Evolutionary conservation across 345 rosid genomes (phyloP), one percentile per base, ranked within the genome.

Genomic region (Clarkia xantiana): DNA sequence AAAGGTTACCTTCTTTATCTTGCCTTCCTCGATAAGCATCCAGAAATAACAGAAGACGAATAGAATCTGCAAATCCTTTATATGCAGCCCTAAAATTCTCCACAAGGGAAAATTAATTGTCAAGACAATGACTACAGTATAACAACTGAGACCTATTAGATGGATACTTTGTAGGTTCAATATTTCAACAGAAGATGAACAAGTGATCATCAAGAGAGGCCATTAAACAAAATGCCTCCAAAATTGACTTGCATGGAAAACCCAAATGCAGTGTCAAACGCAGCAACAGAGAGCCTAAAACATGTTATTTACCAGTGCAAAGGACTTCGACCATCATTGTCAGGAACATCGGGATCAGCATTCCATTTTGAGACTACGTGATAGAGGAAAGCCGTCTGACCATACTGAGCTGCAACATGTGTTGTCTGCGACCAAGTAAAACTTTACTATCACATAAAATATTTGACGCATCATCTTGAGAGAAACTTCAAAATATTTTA

Each of bases 381-480:
- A 67, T 86, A 87, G 36, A 93, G 82, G 68, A 84, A 87, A 74
- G 96, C 78, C 23, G 96, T 84, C 78, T 93, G 99, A 52, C 99
- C 96, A 76, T 87, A 80, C 62, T 93, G 96, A 47, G 96, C 95
- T 10, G 96, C 96, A 68, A 93, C 88, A 67, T 93, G 96, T 38
- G 96, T 82, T 55, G 85, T 48, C 99, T 93, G 76, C 62, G 65
- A 70, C 47, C 59, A 76, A 57, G 61, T 52, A 39, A 64, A 67
- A 56, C 51, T 17, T 44, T 22, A 49, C 16, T 4, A 15, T 49
- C 18, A 25, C 42, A 5, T 5, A 29, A 4, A 29, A 3, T 29
- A 29, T 29, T 29, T 29, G 36, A 29, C 7, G 36, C 8, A 29
- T 29, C 25, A 22, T 22, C 36, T 5, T 29, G 36, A 29, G 36